Evolutionary conservation across 768 basidiomycete species (phyloP), one percentile per base, ranked within the genome.

Genomic region (Phlebiopsis gigantea): DNA sequence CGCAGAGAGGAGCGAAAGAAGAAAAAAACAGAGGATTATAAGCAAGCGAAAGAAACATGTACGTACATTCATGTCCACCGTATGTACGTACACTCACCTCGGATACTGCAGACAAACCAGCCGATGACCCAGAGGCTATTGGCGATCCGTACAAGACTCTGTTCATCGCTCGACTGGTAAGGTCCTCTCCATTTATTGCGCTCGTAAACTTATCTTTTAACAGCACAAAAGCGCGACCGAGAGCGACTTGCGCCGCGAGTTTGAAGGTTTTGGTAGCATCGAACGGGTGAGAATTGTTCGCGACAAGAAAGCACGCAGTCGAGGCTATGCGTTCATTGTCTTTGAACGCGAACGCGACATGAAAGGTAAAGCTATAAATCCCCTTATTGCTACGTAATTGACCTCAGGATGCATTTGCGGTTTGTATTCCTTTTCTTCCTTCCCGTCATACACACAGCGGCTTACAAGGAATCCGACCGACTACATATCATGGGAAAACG

Each of bases 111-210:
- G 96, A 95, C 74, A 93, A 94, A 69, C 97, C 97, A 8, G 79
- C 88, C 19, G 95, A 96, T 53, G 95, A 99, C 66, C 55, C 87
- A 12, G 85, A 96, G 68, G 95, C 93, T 29, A 78, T 88, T 42
- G 97, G 97, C 2, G 97, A 99, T 67, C 97, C 97, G 3, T 99
- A 98, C 76, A 98, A 98, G 71, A 98, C 97, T 0, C 77, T 99
- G 22, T 99, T 99, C 72, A 93, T 98, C 60, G 89, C 95, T 30
- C 87, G 94, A 63, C 74, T 99, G 69, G 94, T 95, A 67, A 46
- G 2, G 4, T 30, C 28, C 19, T 9, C 4, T 17, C n/a, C 21
- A 30, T 30, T 2, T 48, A 17, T 39, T 30, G 10, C 3, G 24
- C 25, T 26, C 12, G 17, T 41, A 24, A 26, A 26, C 46, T 47